These are phyloP conservation scores for Aegilops bicornis DNA, from an alignment of 176 grass and related monocot species.

Conservation along the genomic window DNA sequence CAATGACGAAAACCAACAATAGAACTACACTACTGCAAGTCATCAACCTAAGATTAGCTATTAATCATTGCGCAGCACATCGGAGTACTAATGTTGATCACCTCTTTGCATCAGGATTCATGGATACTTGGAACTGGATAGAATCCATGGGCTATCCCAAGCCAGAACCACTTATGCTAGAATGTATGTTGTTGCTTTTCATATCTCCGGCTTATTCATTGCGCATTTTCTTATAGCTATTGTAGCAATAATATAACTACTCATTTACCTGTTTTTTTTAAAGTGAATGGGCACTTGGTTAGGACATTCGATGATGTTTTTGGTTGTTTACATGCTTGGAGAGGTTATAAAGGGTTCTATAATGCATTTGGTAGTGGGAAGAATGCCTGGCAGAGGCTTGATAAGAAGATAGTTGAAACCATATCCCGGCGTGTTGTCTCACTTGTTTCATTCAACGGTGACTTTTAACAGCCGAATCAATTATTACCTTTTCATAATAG, in stretches of 20 bases:
- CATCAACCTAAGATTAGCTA: background rate
- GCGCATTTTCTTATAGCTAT: background rate
- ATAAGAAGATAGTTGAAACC: background rate
- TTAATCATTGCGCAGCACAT: background rate
- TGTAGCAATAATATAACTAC: background rate
- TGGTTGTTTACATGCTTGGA: constrained; percentile 14
- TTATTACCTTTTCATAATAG: background rate
- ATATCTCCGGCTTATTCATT: background rate
- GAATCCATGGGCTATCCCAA: constrained; percentile 1
- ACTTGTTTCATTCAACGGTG: constrained; percentile 32
- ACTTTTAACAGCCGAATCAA: background rate
- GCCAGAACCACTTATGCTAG: constrained; percentile 26
- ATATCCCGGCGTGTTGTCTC: constrained; percentile 25
- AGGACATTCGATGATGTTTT: constrained; percentile 19
- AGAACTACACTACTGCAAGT: background rate
- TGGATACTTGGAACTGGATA: background rate
- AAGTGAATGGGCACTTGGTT: constrained; percentile 11
- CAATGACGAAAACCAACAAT: background rate
- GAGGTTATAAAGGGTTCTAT: background rate
- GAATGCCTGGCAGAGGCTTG: background rate
- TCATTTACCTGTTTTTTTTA: background rate
- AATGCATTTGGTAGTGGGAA: background rate
- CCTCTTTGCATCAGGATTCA: background rate
- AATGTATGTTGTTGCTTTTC: background rate
- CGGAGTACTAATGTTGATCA: background rate